Base-by-base conservation (phyloP, 179 eudicot species). In the Gypsophila paniculata region DNA sequence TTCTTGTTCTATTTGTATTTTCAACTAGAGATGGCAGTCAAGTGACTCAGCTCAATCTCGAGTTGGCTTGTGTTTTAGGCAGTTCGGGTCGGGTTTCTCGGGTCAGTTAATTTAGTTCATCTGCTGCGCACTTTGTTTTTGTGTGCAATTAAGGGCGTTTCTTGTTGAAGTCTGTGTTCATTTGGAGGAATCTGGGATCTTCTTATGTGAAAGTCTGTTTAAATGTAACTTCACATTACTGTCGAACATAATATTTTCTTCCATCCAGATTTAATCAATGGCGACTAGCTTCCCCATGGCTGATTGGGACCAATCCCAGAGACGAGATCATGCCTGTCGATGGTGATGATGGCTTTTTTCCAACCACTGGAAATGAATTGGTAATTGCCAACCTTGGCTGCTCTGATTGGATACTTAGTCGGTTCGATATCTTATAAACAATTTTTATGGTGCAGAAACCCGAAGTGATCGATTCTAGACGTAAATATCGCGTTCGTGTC, bases 281-380 rank as follows among this genome's bases (percentile, higher is more conserved):
- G 99, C 78, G 53, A 75, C 78, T 79, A 83, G 99, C 99, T 71
- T 90, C 99, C 74, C 99, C 99, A 57, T 94, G 99, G 99, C 73
- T 91, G 75, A 49, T 54, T 74, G 86, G 86, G 66, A 82, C 26
- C 29, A 94, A 91, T 80, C 93, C 96, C 60, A 88, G 97, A 77
- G 97, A 94, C 74, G 78, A 68, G 76, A 78, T 81, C 72, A 90
- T 89, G 96, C 99, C 99, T 39, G 72, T 82, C 74, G 81, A 86
- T 84, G 99, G 97, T 26, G 95, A 94, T 77, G 97, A 94, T 72
- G 99, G 99, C 8, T 86, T 85, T 75, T 94, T 81, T 54, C 96
- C 97, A 42, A 86, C 90, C 73, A 76, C 88, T 57, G 99, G 99
- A 78, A 94, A 83, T 73, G 97, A 90, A 25, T 36, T 94, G 96